Evolutionary conservation across 1,139 yeast genomes (phyloP).

Genomic region (Suhomyces taliae): DNA sequence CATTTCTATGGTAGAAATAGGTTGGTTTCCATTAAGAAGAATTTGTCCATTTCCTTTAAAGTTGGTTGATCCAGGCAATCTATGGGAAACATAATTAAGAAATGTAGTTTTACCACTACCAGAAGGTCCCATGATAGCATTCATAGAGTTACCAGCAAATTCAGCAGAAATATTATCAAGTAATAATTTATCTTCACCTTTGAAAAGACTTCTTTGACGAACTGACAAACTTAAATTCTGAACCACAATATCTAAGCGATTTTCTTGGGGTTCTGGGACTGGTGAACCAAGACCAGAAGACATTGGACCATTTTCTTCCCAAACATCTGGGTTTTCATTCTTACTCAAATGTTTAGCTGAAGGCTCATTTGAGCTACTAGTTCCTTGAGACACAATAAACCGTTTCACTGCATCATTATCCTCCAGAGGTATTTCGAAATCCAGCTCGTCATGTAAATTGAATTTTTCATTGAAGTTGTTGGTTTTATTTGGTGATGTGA

Average conservation of each 20-base stretch:
- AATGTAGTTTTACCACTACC: constrained; percentile 85
- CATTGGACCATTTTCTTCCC: neutral
- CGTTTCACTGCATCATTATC: too few species aligned
- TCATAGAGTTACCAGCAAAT: constrained; percentile 63
- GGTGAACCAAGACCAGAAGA: neutral
- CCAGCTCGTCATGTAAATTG: too few species aligned
- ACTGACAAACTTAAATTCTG: constrained; percentile 5
- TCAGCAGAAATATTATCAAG: constrained; percentile 54
- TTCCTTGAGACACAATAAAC: too few species aligned
- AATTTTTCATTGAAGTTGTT: too few species aligned
- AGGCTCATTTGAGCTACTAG: too few species aligned
- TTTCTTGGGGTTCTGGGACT: neutral
- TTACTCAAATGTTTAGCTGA: too few species aligned
- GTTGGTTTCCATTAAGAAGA: constrained; percentile 26
- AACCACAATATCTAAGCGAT: constrained; percentile 6
- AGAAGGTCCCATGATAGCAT: constrained; percentile 87
- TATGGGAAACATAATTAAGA: constrained; percentile 63
- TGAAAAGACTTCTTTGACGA: constrained; percentile 2
- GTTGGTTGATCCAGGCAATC: constrained; percentile 49
- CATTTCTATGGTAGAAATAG: constrained; percentile 43
- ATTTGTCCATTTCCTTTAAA: constrained; percentile 28
- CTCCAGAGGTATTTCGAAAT: too few species aligned
- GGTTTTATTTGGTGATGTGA: too few species aligned
- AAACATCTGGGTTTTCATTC: too few species aligned
- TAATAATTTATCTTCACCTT: constrained; percentile 22